A percentile compares a stretch with the other conserved stretches of the same genome.
Conservation (phyloP, 1,284 basidiomycete genomes). For the Moesziomyces parantarcticus region DNA sequence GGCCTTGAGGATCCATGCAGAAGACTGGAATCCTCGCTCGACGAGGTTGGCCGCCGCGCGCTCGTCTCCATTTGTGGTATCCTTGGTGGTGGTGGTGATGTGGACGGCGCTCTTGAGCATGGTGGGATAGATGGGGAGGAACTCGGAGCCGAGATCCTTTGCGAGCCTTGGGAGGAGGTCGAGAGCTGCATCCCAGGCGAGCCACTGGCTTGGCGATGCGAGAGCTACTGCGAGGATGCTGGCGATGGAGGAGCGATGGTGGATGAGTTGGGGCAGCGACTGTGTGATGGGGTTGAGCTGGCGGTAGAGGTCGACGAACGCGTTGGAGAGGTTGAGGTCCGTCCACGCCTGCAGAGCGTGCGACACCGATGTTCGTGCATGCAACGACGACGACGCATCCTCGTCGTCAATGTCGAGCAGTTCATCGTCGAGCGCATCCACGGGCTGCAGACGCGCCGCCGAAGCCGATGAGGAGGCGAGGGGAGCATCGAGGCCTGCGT, state of each 20-base stretch:
- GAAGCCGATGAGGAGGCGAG: constrained; percentile 19
- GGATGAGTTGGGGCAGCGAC: constrained; percentile 62
- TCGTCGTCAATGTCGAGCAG: constrained; percentile 17
- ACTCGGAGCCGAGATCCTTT: constrained; percentile 62
- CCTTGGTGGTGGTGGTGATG: constrained; percentile 58
- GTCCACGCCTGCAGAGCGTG: constrained; percentile 59
- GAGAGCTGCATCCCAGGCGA: constrained; percentile 63
- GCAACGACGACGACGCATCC: constrained; percentile 43
- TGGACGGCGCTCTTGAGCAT: constrained; percentile 55
- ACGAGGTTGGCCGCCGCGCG: constrained; percentile 60
- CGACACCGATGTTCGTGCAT: constrained; percentile 55
- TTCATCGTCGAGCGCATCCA: constrained; percentile 12
- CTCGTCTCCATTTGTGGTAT: constrained; percentile 60
- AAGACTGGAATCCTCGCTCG: constrained; percentile 62
- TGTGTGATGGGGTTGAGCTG: constrained; percentile 47
- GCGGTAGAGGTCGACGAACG: constrained; percentile 55
- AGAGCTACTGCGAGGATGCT: constrained; percentile 32
- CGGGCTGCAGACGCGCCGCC: constrained; percentile 7
- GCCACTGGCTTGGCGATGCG: constrained; percentile 34
- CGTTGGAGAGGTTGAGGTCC: constrained; percentile 65
- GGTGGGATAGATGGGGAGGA: constrained; percentile 62
- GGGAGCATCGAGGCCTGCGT: constrained; percentile 56
- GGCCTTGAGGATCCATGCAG: constrained; percentile 61
- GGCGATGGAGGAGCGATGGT: constrained; percentile 56
- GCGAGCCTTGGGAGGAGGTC: constrained; percentile 66